phyloP scores from a whole-genome alignment of 1,139 yeast genomes.

The Scheffersomyces parashehatae region DNA sequence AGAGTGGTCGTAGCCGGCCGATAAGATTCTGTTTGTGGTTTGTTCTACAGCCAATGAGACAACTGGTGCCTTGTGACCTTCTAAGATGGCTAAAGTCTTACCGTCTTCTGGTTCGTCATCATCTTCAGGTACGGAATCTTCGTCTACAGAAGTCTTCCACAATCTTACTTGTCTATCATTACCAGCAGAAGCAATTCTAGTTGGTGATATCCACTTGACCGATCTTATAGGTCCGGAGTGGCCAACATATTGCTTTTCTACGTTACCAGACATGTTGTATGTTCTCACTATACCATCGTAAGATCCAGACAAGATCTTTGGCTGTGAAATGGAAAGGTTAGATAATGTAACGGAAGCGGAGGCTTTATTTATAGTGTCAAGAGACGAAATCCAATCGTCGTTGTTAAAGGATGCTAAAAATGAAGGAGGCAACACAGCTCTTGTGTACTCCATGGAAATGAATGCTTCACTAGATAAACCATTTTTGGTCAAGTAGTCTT shows the following conservation, averaged over 20 bases:
- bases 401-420: conserved; percentile 84
- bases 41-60: conserved; percentile 67
- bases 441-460: conserved; percentile 80
- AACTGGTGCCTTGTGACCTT: conserved; percentile 88
- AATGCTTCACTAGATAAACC: conserved; percentile 85
- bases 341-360: conserved; percentile 29
- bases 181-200: conserved; percentile 81
- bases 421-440: conserved; percentile 92
- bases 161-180: conserved; percentile 85
- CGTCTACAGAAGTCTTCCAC: conserved; percentile 71
- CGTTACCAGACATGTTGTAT: conserved; percentile 82
- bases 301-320: conserved; percentile 79
- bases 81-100: conserved; percentile 76
- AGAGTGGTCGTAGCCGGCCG: conserved; percentile 83
- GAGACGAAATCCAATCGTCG: conserved; percentile 94
- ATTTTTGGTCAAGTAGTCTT: conserved; percentile 71
- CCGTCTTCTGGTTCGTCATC: conserved; percentile 66
- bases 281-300: conserved; percentile 94
- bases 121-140: conserved; percentile 36
- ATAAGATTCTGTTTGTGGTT: conserved; percentile 59
- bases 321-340: conserved; percentile 27
- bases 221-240: conserved; percentile 85
- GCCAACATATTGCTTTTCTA: conserved; percentile 79
- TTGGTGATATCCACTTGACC: conserved; percentile 74
- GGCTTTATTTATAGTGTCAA: conserved; percentile 49